These are phyloP conservation scores for Begonia loranthoides DNA, from an alignment of 306 rosid species.

Conservation along the genomic window DNA sequence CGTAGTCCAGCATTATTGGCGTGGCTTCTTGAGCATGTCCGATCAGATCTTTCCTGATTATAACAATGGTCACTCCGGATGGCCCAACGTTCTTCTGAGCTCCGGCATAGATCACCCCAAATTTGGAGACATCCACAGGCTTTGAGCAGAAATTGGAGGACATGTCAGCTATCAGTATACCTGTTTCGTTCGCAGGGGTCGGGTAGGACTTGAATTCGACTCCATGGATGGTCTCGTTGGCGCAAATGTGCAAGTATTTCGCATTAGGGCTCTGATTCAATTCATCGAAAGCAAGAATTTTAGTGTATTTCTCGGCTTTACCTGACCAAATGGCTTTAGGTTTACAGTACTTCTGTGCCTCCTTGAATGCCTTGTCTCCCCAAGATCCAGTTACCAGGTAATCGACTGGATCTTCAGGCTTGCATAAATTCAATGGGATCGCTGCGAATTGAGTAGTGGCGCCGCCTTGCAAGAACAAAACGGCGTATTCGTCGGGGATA, in stretches of 20 bases:
- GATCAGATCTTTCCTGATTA: constrained; percentile 70
- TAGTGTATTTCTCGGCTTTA: constrained; percentile 73
- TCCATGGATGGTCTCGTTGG: constrained; percentile 90
- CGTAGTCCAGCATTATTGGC: constrained; percentile 83
- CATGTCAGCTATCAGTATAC: constrained; percentile 72
- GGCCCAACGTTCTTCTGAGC: constrained; percentile 98
- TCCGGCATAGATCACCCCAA: constrained; percentile 83
- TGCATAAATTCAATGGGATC: constrained; percentile 56
- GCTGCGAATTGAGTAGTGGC: constrained; percentile 96
- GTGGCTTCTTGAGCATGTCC: constrained; percentile 62
- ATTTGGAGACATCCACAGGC: constrained; percentile 75
- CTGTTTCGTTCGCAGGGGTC: constrained; percentile 26
- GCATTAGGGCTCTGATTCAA: constrained; percentile 49
- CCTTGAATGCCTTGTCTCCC: constrained; percentile 89
- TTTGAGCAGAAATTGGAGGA: constrained; percentile 94
- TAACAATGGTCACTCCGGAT: constrained; percentile 82
- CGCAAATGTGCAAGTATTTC: constrained; percentile 66
- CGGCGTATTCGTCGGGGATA: constrained; percentile 52
- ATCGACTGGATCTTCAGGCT: constrained; percentile 35
- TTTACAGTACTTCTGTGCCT: constrained; percentile 61
- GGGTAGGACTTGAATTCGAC: constrained; percentile 87
- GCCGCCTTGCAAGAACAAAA: constrained; percentile 92
- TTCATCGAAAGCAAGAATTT: constrained; percentile 43
- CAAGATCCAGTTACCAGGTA: constrained; percentile 79
- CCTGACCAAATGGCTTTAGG: constrained; percentile 85